These are phyloP conservation scores for Aspergillus costaricaensis DNA, from an alignment of 2,329 filamentous ascomycete species.

Conservation along the genomic window DNA sequence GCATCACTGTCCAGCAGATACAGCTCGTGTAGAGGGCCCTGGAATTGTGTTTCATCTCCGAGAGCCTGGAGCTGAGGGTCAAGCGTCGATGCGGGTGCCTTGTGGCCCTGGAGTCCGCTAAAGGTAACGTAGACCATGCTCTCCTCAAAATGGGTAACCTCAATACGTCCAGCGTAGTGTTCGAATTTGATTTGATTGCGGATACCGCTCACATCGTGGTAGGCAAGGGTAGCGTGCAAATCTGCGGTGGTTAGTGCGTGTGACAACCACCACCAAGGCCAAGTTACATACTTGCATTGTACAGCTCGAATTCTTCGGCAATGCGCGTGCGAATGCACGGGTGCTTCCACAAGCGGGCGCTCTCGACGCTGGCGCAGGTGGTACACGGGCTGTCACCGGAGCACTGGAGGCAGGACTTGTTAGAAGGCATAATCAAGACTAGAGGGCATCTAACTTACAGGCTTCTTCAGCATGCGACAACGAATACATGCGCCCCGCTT, in stretches of 20 bases:
- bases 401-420: conserved; percentile 41
- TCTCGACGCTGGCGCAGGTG: conserved; percentile 61
- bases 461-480: conserved; percentile 66
- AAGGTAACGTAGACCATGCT: conserved; percentile 53
- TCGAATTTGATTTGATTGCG: conserved; percentile 53
- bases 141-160: conserved; percentile 59
- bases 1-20: conserved; percentile 53
- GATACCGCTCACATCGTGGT: conserved; percentile 52
- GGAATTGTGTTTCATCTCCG: conserved; percentile 42
- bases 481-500: conserved; percentile 64
- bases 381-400: conserved; percentile 62
- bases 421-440: conserved; percentile 1
- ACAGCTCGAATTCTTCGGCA: conserved; percentile 60
- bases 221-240: conserved; percentile 56
- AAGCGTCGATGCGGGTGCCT: conserved; percentile 38
- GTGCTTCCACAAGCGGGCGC: conserved; percentile 62
- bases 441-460: conserved; percentile 34
- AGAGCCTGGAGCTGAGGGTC: conserved; percentile 46
- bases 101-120: conserved; percentile 42
- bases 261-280: neutral
- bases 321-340: conserved; percentile 61
- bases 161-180: conserved; percentile 54
- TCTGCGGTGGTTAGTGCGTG: conserved; percentile 31
- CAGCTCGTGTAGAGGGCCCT: conserved; percentile 42
- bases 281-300: conserved; percentile 50